Evolutionary conservation across 352 stramenopile species (phyloP), one percentile per base, ranked within the genome.

Genomic region (Phytophthora pistaciae): DNA sequence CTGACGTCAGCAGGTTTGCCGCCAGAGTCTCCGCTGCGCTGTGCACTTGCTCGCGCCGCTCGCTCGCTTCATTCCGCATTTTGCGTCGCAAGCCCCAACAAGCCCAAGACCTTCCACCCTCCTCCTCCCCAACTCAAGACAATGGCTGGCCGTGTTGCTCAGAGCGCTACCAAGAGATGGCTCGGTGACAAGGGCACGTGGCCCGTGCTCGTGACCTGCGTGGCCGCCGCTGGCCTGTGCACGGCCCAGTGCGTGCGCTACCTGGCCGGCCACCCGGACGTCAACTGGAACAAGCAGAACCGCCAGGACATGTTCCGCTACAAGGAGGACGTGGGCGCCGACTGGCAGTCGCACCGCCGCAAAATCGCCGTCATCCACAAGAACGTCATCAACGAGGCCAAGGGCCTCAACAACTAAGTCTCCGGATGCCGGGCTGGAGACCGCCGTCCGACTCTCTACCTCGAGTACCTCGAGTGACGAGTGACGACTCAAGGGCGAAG

Each of bases 251-350:
- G 86, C 75, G 77, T 81, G 68, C 87, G 87, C 64, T 91, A 92
- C 74, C 72, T 91, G 31, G 63, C 74, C 14, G 84, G 83, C 59
- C 83, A 91, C 80, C 87, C 87, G 66, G 87, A 94, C 61, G 79
- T 94, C 49, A 84, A 85, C 64, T 93, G 84, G 84, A 92, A 78
- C 85, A 94, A 94, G 83, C 58, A 87, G 75, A 90, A 91, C 72
- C 87, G 87, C 48, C 72, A 68, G 63, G 88, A 93, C 72, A 78
- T 87, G 3, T 89, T 93, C 78, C 80, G 81, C 42, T 90, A 93
- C 80, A 87, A 91, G 74, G 70, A 76, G 25, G 78, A 83, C 33
- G 70, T 77, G 56, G 87, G 87, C 7, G 82, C 73, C 23, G 80
- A 93, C 68, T 94, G 85, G 85, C 76, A 91, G 70, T 84, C 85